Evolutionary conservation across 495 filamentous ascomycete genomes (phyloP).

Genomic region (Daldinia childiae): DNA sequence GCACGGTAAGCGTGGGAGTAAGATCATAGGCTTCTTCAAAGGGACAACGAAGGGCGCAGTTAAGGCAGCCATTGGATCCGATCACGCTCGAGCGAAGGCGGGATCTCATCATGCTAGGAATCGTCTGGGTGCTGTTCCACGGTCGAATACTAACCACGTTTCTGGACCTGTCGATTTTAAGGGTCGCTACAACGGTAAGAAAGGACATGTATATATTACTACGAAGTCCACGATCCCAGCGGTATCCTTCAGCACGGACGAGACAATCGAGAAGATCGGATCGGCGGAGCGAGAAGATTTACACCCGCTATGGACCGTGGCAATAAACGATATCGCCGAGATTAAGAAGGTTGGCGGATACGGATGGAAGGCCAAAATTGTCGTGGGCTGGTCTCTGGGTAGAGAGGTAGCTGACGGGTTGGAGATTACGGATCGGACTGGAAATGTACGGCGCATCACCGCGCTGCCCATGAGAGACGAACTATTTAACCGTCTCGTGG

Average conservation of each 20-base stretch:
- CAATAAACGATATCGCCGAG: constrained; percentile 65
- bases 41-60: constrained; percentile 73
- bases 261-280: constrained; percentile 54
- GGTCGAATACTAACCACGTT: constrained; percentile 50
- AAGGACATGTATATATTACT: constrained; percentile 75
- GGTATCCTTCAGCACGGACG: constrained; percentile 64
- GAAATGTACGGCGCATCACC: constrained; percentile 68
- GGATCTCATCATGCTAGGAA: constrained; percentile 75
- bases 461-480: constrained; percentile 80
- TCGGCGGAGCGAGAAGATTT: constrained; percentile 62
- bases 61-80: constrained; percentile 72
- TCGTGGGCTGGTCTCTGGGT: constrained; percentile 82
- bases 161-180: constrained; percentile 81
- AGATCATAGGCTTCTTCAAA: constrained; percentile 73
- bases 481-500: constrained; percentile 84
- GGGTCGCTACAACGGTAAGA: constrained; percentile 72
- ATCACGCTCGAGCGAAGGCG: constrained; percentile 70
- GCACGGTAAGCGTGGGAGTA: constrained; percentile 57
- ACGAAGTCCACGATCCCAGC: constrained; percentile 67
- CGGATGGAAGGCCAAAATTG: constrained; percentile 88
- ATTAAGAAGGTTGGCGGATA: constrained; percentile 84
- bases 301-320: constrained; percentile 63
- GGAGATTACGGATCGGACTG: constrained; percentile 67
- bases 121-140: constrained; percentile 73
- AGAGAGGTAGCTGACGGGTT: constrained; percentile 82